phyloP scores from a whole-genome alignment of 176 grass and related monocot genomes.

The Bromus sterilis region DNA sequence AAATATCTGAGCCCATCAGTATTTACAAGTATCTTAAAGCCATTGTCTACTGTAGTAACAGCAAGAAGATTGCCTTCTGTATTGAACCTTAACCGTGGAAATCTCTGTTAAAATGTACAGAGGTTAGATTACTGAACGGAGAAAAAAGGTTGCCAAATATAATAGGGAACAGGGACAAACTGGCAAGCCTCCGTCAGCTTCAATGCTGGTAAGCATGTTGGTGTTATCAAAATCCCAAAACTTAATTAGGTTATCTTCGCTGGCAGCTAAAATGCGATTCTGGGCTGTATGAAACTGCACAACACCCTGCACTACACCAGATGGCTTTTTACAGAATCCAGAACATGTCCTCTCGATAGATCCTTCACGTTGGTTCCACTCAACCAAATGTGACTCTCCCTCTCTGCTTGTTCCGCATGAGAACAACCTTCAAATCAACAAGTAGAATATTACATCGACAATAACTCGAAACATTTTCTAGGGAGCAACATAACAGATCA shows the following conservation, averaged over 20 bases:
- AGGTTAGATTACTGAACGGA: background rate
- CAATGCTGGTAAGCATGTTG: constrained; percentile 39
- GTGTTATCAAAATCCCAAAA: too few relatives aligned
- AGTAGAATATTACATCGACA: too few relatives aligned
- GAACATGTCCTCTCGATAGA: constrained; percentile 46
- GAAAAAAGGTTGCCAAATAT: too few relatives aligned
- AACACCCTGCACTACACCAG: constrained; percentile 40
- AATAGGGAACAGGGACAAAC: too few relatives aligned
- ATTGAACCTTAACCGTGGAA: constrained; percentile 38
- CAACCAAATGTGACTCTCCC: constrained; percentile 43
- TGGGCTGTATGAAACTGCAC: constrained; percentile 63
- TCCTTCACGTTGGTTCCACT: constrained; percentile 73
- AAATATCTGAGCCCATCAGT: constrained; percentile 35
- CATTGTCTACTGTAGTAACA: too few relatives aligned
- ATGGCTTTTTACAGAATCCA: constrained; percentile 45
- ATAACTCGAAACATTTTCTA: too few relatives aligned
- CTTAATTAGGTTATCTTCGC: constrained; percentile 51
- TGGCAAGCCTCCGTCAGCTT: constrained; percentile 38
- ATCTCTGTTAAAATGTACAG: constrained; percentile 25
- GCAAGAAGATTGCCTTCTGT: too few relatives aligned
- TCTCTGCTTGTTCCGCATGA: too few relatives aligned
- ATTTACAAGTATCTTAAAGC: too few relatives aligned
- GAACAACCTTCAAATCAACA: too few relatives aligned
- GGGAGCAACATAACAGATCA: too few relatives aligned
- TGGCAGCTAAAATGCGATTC: too few relatives aligned